phyloP scores from a whole-genome alignment of 2,329 filamentous ascomycete genomes.

The Xylariales sp. region DNA sequence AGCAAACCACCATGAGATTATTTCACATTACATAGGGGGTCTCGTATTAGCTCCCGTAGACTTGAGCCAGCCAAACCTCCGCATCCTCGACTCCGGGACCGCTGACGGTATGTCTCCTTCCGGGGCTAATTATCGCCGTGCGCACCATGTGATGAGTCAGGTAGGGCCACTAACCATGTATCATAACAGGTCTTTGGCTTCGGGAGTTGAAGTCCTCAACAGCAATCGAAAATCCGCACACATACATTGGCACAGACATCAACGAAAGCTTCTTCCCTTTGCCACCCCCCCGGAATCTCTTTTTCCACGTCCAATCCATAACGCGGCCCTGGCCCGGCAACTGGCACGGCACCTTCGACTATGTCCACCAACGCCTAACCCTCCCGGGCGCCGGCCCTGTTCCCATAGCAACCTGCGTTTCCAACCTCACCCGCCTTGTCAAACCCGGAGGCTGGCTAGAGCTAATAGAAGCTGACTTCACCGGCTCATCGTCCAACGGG shows the following conservation, averaged over 20 bases:
- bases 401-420: conserved; percentile 16
- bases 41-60: neutral
- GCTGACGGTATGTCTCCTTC: conserved; percentile 5
- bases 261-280: conserved; percentile 20
- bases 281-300: conserved; percentile 1
- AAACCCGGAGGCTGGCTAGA: conserved; percentile 28
- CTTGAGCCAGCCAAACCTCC: neutral
- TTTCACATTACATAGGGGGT: too few species aligned
- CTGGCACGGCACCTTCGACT: conserved; percentile 17
- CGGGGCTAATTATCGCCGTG: neutral
- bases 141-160: too few species aligned
- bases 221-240: conserved; percentile 1
- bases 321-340: conserved; percentile 23
- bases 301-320: conserved; percentile 16
- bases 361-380: conserved; percentile 25
- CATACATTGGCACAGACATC: conserved; percentile 17
- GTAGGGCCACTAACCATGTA: too few species aligned
- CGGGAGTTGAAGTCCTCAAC: too few species aligned
- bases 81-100: conserved; percentile 2
- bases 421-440: conserved; percentile 19
- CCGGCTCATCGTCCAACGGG: neutral
- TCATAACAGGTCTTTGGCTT: too few species aligned
- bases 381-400: conserved; percentile 18
- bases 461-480: conserved; percentile 24
- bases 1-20: too few species aligned